Conservation (phyloP, 2,329 filamentous ascomycete genomes). For the Dactylellina haptotyla region DNA sequence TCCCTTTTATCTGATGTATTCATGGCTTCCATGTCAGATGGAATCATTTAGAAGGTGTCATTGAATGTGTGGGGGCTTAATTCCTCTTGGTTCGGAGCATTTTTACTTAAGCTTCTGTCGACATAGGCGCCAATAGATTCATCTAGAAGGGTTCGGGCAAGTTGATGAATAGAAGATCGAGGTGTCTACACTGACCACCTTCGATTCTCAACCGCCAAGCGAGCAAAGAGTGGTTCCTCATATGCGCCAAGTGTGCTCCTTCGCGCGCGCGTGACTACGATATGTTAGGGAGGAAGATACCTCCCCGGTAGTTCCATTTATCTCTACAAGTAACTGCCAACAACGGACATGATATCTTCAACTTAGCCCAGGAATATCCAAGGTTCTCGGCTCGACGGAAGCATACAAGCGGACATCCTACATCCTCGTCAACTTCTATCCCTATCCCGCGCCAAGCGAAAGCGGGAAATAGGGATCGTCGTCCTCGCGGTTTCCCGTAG, state of each 20-base stretch:
- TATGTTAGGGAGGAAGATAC: not conserved
- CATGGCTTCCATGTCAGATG: not conserved
- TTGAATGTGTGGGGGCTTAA: slow-evolving; percentile 1
- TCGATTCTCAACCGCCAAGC: slow-evolving; percentile 34
- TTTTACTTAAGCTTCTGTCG: slow-evolving; percentile 8
- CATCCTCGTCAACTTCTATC: slow-evolving; percentile 11
- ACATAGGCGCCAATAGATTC: not conserved
- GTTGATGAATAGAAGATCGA: slow-evolving; percentile 11
- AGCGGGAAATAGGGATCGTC: slow-evolving; percentile 1
- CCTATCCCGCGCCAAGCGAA: slow-evolving; percentile 42
- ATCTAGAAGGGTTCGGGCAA: slow-evolving; percentile 28
- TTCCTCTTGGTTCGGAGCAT: not conserved
- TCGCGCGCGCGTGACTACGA: slow-evolving; percentile 40
- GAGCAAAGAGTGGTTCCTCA: slow-evolving; percentile 1
- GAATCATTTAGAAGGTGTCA: slow-evolving; percentile 8
- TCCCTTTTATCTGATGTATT: not conserved
- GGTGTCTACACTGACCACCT: not conserved
- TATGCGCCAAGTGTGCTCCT: slow-evolving; percentile 33
- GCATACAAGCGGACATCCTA: slow-evolving; percentile 18
- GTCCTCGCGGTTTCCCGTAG: slow-evolving; percentile 8
- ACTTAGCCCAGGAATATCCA: slow-evolving; percentile 15
- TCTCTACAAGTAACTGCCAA: slow-evolving; percentile 26
- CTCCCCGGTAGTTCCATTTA: not conserved
- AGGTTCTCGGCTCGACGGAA: slow-evolving; percentile 32
- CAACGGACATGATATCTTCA: slow-evolving; percentile 23